Base-by-base conservation (phyloP, 1,284 basidiomycete genomes). In the Mycosarcoma mackinlayi region DNA sequence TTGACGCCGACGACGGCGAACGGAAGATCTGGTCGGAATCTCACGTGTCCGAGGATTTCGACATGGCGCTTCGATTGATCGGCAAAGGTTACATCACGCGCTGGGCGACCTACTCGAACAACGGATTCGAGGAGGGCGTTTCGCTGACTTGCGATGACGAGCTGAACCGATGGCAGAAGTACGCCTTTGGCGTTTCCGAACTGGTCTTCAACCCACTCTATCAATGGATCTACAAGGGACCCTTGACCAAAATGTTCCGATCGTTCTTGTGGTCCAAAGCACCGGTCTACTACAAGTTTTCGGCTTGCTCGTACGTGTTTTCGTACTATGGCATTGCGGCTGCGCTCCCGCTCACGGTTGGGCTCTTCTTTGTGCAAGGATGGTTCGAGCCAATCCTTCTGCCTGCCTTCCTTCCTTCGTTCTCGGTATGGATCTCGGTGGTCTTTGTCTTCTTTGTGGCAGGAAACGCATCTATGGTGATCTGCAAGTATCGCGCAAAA, bases 71-170 rank as follows among this genome's bases (percentile, higher is more conserved):
- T 88, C 49, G 62, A 8, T 34, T 75, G 28, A 27, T 70, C 9
- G 58, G 63, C 47, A 42, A 45, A 16, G 73, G 89, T 0, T 93
- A 91, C 82, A 87, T 85, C 64, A 89, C 92, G 57, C 89, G 92
- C 50, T 93, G 91, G 92, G 89, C 91, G 7, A 90, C 90, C 0
- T 93, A 93, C 82, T 89, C 88, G 0, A 87, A 90, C 38, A 88
- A 90, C 35, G 90, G 87, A 0, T 93, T 93, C 85, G 89, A 91
- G 83, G 92, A 93, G 77, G 92, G 92, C 70, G 92, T 94, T n/a
- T 91, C 89, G 0, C 85, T 94, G 10, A 84, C 85, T 11, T 6
- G 88, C 61, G 90, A 91, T 42, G 91, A 92, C 75, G 90, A 91
- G 77, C 84, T 91, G 3, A 92, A 92, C 69, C 84, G 92, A 4